These are phyloP conservation scores for Bipolaris sorokiniana DNA, from an alignment of 2,329 filamentous ascomycete genomes.

Conservation along the genomic window DNA sequence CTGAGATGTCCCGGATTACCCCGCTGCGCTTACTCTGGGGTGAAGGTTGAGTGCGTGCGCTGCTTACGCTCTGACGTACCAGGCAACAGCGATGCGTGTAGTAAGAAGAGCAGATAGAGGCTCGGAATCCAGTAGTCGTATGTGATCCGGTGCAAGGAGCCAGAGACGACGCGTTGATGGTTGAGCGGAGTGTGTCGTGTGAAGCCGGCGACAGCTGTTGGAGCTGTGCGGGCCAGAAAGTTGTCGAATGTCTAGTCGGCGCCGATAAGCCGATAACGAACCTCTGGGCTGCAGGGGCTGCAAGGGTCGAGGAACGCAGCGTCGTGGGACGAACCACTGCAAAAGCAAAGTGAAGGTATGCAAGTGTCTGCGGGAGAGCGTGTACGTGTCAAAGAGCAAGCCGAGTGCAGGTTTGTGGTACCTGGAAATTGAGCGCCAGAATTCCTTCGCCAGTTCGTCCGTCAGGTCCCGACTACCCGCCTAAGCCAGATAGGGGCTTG, in stretches of 20 bases:
- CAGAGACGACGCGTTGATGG: conserved; percentile 1
- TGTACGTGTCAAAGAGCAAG: conserved; percentile 14
- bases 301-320: conserved; percentile 9
- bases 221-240: conserved; percentile 29
- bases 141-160: not conserved
- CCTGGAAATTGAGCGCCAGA: conserved; percentile 21
- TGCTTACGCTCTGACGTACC: conserved; percentile 11
- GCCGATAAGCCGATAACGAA: conserved; percentile 48
- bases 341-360: conserved; percentile 4
- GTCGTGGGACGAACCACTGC: not conserved
- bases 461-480: conserved; percentile 30
- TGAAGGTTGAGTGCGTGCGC: conserved; percentile 6
- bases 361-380: conserved; percentile 8
- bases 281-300: conserved; percentile 20
- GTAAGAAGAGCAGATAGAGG: conserved; percentile 5
- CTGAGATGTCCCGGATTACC: conserved; percentile 7
- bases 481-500: conserved; percentile 33
- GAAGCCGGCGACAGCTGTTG: conserved; percentile 9
- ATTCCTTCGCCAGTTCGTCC: conserved; percentile 30
- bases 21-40: conserved; percentile 15
- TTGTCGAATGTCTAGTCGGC: conserved; percentile 29
- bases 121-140: not conserved
- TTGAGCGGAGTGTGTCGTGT: not conserved
- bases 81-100: conserved; percentile 12
- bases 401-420: conserved; percentile 10